phyloP scores from a whole-genome alignment of 352 stramenopile species.

The Elongisporangium anandrum region DNA sequence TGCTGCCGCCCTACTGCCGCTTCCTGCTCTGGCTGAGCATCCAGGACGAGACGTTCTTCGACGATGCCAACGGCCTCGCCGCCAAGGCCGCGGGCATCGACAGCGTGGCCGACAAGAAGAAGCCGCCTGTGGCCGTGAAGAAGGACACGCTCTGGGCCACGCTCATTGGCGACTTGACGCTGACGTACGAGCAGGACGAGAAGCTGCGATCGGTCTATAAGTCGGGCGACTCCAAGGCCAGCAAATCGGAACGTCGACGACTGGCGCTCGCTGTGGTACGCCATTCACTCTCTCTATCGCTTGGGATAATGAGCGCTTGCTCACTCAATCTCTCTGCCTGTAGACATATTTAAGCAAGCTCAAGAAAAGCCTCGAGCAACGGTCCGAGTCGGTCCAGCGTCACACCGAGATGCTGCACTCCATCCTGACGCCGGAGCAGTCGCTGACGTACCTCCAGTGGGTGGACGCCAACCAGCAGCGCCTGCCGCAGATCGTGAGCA shows the following conservation, averaged over 20 bases:
- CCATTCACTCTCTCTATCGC: constrained; percentile 3
- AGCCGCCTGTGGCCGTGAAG: constrained; percentile 55
- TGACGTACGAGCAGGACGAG: constrained; percentile 89
- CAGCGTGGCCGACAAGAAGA: constrained; percentile 56
- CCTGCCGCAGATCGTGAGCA: constrained; percentile 60
- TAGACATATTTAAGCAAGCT: constrained; percentile 89
- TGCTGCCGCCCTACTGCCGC: constrained; percentile 84
- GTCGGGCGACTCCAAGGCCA: constrained; percentile 77
- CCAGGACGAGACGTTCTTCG: constrained; percentile 82
- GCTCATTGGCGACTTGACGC: constrained; percentile 64
- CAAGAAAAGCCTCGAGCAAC: constrained; percentile 76
- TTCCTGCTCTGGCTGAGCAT: constrained; percentile 89
- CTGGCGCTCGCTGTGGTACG: constrained; percentile 80
- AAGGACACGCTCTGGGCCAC: constrained; percentile 84
- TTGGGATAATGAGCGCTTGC: neutral
- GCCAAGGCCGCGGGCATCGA: constrained; percentile 39
- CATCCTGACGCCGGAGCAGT: constrained; percentile 83
- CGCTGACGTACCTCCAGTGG: constrained; percentile 79
- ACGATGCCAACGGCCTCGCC: constrained; percentile 47
- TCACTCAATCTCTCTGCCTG: neutral
- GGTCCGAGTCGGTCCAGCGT: constrained; percentile 72
- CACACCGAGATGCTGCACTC: constrained; percentile 81
- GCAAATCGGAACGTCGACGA: constrained; percentile 75
- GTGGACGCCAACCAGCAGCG: constrained; percentile 76
- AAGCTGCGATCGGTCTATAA: constrained; percentile 88